These are phyloP conservation scores for Xylaria sp. DNA, from an alignment of 495 filamentous ascomycete species.

Conservation along the genomic window DNA sequence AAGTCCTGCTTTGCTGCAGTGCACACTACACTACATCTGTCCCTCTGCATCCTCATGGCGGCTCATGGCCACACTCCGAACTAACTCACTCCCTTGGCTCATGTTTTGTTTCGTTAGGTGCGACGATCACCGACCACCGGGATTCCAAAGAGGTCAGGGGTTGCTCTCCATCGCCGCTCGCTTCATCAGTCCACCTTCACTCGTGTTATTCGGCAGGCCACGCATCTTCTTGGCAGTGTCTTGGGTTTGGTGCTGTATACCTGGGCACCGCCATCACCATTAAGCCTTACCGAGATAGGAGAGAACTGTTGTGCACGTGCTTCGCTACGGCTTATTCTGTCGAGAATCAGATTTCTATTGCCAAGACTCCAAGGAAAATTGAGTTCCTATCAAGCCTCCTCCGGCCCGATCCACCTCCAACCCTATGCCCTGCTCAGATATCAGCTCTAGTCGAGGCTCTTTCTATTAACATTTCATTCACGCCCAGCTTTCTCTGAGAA, in stretches of 20 bases:
- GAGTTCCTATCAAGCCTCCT: neutral
- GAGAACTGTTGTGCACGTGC: constrained; percentile 5
- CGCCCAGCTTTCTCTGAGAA: neutral
- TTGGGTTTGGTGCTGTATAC: no score
- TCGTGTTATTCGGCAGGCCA: neutral
- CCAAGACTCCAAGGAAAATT: constrained; percentile 5
- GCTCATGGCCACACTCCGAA: neutral
- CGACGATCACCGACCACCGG: neutral
- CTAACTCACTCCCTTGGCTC: neutral
- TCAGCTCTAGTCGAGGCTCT: neutral
- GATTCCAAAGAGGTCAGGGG: neutral
- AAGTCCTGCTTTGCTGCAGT: constrained; percentile 3
- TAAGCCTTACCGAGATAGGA: constrained; percentile 13
- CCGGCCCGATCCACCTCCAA: neutral
- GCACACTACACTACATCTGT: neutral
- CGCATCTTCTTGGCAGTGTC: neutral
- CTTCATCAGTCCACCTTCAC: neutral
- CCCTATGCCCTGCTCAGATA: neutral
- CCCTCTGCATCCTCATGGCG: neutral
- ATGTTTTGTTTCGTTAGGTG: neutral
- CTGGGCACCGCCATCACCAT: constrained; percentile 8
- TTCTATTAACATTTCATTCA: constrained; percentile 11
- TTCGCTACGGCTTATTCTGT: neutral
- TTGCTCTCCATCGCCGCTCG: neutral
- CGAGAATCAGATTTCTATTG: neutral